A percentile compares a stretch with the other conserved stretches of the same genome.
Evolutionary conservation across 176 grass and related monocot genomes (phyloP).

Genomic region (Alloteropsis semialata): DNA sequence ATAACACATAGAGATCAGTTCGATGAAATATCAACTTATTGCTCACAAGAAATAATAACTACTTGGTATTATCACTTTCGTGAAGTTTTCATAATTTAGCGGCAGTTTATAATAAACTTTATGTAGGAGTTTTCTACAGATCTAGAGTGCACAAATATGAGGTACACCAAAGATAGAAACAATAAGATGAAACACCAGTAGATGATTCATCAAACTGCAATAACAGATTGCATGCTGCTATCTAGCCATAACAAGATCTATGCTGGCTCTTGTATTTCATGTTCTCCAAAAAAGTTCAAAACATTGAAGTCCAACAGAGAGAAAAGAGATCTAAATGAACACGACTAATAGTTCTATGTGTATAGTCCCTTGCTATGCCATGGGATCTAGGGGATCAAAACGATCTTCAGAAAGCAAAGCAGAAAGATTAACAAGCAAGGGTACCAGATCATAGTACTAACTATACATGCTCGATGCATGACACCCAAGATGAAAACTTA

Average conservation of each 20-base stretch:
- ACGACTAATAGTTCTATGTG: neutral
- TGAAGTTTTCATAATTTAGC: neutral
- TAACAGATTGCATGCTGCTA: neutral
- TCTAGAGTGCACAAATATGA: neutral
- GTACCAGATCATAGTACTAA: neutral
- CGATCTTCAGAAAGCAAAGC: neutral
- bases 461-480: neutral
- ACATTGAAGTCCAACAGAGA: neutral
- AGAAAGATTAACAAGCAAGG: neutral
- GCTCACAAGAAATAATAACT: neutral
- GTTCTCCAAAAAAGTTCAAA: conserved; percentile 11
- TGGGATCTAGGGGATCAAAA: conserved; percentile 11
- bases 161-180: neutral
- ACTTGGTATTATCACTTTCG: neutral
- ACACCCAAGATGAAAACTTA: neutral
- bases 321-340: neutral
- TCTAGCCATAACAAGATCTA: neutral
- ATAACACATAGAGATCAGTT: conserved; percentile 4
- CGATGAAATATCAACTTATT: neutral
- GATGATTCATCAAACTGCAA: neutral
- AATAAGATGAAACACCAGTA: neutral
- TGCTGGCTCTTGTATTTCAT: conserved; percentile 16
- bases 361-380: neutral
- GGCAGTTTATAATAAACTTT: neutral
- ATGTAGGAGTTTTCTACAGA: neutral